Conservation (phyloP, 352 stramenopile genomes). For the Aphanomyces euteiches region DNA sequence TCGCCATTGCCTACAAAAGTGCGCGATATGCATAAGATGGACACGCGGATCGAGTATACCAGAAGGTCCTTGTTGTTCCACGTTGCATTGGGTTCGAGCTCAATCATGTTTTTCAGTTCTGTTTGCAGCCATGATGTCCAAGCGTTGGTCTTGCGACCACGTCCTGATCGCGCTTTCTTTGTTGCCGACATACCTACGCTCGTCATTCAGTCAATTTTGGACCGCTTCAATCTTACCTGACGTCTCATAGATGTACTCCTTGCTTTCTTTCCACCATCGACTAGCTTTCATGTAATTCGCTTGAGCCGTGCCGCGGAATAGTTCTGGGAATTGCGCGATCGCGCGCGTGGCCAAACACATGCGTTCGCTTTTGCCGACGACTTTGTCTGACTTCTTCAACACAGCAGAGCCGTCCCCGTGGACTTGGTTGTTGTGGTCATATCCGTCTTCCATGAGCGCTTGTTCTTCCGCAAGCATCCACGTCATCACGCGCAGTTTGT, state of each 20-base stretch:
- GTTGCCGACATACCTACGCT: constrained; percentile 3
- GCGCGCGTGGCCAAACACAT: constrained; percentile 17
- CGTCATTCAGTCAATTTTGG: not conserved
- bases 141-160: constrained; percentile 6
- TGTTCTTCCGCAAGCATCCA: constrained; percentile 26
- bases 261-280: constrained; percentile 26
- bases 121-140: constrained; percentile 23
- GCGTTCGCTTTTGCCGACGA: constrained; percentile 1
- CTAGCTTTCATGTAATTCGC: constrained; percentile 28
- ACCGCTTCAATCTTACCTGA: not conserved
- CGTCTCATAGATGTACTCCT: constrained; percentile 19
- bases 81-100: constrained; percentile 1
- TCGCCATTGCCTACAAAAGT: constrained; percentile 17
- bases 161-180: constrained; percentile 21
- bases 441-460: not conserved
- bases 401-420: not conserved
- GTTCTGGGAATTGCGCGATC: constrained; percentile 13
- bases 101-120: constrained; percentile 18
- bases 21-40: not conserved
- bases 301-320: constrained; percentile 15
- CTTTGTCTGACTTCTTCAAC: not conserved
- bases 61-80: constrained; percentile 26
- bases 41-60: not conserved
- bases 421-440: not conserved
- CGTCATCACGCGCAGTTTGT: constrained; percentile 25